Evolutionary conservation across 2,329 filamentous ascomycete species (phyloP).

Genomic region (Alternaria sp.): DNA sequence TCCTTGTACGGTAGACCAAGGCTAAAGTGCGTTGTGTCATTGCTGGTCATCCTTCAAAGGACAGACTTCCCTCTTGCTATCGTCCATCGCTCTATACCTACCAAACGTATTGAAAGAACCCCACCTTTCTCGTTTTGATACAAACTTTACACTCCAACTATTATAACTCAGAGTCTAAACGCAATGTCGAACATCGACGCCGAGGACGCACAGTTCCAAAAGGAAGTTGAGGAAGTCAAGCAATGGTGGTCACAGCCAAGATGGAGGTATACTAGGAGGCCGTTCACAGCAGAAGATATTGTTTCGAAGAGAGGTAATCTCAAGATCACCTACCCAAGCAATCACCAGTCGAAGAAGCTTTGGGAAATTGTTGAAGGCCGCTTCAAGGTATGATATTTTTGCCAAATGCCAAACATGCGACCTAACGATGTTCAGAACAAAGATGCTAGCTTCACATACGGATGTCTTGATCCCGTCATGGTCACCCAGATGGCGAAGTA

Average conservation of each 20-base stretch:
- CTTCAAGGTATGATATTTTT: constrained; percentile 70
- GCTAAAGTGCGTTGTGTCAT: constrained; percentile 38
- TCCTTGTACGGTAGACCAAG: constrained; percentile 28
- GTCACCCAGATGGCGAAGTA: constrained; percentile 99
- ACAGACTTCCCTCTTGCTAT: constrained; percentile 6
- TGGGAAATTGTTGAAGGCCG: constrained; percentile 88
- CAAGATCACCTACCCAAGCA: constrained; percentile 91
- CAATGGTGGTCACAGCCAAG: constrained; percentile 92
- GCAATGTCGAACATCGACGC: constrained; percentile 60
- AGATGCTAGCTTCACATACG: constrained; percentile 93
- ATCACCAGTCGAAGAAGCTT: constrained; percentile 88
- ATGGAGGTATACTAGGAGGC: constrained; percentile 91
- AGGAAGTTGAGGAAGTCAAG: constrained; percentile 88
- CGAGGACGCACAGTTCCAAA: constrained; percentile 76
- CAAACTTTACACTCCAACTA: not conserved
- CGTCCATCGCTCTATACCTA: constrained; percentile 6
- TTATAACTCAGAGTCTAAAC: constrained; percentile 1
- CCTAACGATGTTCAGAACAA: constrained; percentile 66
- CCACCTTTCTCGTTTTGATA: not conserved
- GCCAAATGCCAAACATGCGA: not conserved
- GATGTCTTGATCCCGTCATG: constrained; percentile 97
- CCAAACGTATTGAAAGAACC: not conserved
- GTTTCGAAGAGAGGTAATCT: constrained; percentile 93
- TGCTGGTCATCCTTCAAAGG: constrained; percentile 24
- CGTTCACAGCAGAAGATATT: constrained; percentile 96